Conservation (phyloP, 129 eudicot species). For the Saposhnikovia divaricata region DNA sequence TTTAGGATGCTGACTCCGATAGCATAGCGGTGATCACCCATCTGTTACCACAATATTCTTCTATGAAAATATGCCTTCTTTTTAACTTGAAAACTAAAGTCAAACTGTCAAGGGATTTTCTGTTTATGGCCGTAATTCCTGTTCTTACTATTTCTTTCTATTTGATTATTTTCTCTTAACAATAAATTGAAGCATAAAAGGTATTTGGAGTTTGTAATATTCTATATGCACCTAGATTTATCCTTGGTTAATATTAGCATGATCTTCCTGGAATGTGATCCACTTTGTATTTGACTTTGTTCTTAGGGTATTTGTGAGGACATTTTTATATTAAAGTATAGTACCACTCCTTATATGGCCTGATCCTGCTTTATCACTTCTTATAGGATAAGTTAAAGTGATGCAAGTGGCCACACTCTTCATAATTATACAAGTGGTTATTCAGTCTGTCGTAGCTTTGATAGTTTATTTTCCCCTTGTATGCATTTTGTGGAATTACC, state of each 20-base stretch:
- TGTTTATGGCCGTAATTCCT: neutral
- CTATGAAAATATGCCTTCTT: neutral
- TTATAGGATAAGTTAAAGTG: neutral
- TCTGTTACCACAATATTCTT: neutral
- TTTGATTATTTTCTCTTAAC: neutral
- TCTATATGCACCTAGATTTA: neutral
- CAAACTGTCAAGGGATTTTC: neutral
- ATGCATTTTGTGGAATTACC: neutral
- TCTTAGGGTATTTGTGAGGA: neutral
- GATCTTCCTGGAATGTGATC: no score
- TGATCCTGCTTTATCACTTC: neutral
- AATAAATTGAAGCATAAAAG: neutral
- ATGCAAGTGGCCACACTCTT: neutral
- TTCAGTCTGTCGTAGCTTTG: neutral
- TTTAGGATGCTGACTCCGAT: neutral
- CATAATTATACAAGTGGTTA: neutral
- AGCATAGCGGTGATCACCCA: neutral
- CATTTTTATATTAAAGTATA: neutral
- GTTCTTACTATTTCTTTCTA: neutral
- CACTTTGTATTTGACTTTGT: neutral
- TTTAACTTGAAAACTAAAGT: neutral
- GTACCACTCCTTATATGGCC: neutral
- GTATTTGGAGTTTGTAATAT: neutral
- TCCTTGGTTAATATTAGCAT: neutral
- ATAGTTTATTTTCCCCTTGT: neutral